Evolutionary conservation across 2,329 filamentous ascomycete genomes (phyloP), one percentile per base, ranked within the genome.

Genomic region (Hypoxylon sp.): DNA sequence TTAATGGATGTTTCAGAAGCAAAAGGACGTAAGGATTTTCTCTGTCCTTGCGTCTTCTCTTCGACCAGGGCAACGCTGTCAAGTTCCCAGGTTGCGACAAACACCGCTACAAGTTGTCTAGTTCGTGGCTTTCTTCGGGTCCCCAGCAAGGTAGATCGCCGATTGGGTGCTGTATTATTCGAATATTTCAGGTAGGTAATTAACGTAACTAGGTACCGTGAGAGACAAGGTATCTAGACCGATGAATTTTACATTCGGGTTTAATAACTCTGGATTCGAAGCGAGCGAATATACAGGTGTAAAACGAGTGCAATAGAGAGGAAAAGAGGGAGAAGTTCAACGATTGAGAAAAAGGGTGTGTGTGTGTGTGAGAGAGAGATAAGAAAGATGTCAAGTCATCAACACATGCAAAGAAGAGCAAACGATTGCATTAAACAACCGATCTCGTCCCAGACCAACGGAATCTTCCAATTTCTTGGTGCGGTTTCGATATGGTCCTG

Each of bases 1-100:
- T 48, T 57, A 36, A 55, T 30, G 16, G 27, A 25, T 49, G 51
- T 57, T 60, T 58, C 54, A 55, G 44, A 52, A 52, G 42, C 51
- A 37, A 55, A 9, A 42, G 34, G 51, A 45, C 45, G 47, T 48
- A 48, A 21, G 38, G 51, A 55, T 55, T 52, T 23, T 35, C 27
- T 37, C 40, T 47, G 29, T 55, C 38, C 47, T 55, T 46, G 34
- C 35, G 41, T 20, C 26, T 16, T 47, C 42, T 46, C 37, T 42
- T 31, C 25, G 37, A 46, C 36, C 35, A 7, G 35, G 40, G 34
- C 15, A 19, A 17, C 29, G 44, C 30, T 42, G 32, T 54, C 45
- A 49, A 25, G 45, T 36, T 38, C 42, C 32, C 25, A n/a, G n/a
- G n/a, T n/a, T n/a, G n/a, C n/a, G 47, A 27, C 5, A n/a, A 13